Evolutionary conservation across 2,329 filamentous ascomycete species (phyloP).

Genomic region (Sarocladium brachiariae): DNA sequence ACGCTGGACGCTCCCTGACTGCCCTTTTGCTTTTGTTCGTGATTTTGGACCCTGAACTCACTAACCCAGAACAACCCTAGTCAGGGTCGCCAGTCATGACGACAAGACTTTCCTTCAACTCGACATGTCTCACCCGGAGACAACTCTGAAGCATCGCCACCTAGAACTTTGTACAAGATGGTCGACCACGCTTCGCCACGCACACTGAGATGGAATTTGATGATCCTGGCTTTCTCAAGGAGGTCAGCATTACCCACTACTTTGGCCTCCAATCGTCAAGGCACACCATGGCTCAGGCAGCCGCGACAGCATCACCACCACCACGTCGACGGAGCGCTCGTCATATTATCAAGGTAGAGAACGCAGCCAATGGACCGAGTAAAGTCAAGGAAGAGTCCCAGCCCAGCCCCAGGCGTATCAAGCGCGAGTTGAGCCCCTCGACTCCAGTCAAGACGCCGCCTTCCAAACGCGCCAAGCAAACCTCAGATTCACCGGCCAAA

Average conservation of each 20-base stretch:
- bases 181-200: neutral
- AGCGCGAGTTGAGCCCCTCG: constrained; percentile 5
- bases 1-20: neutral
- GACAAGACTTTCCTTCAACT: neutral
- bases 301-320: neutral
- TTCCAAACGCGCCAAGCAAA: neutral
- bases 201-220: too few species aligned
- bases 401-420: neutral
- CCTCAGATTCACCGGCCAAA: constrained; percentile 1
- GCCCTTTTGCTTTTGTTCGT: neutral
- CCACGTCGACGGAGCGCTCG: neutral
- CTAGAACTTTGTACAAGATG: neutral
- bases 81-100: constrained; percentile 8
- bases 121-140: neutral
- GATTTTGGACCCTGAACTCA: neutral
- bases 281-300: constrained; percentile 7
- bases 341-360: neutral
- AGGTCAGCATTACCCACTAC: neutral
- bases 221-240: neutral
- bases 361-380: neutral
- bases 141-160: too few species aligned
- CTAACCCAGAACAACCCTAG: constrained; percentile 2
- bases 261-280: neutral
- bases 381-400: neutral
- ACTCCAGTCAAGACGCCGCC: neutral